phyloP scores from a whole-genome alignment of 2,329 filamentous ascomycete species.

The Penicillium freii region DNA sequence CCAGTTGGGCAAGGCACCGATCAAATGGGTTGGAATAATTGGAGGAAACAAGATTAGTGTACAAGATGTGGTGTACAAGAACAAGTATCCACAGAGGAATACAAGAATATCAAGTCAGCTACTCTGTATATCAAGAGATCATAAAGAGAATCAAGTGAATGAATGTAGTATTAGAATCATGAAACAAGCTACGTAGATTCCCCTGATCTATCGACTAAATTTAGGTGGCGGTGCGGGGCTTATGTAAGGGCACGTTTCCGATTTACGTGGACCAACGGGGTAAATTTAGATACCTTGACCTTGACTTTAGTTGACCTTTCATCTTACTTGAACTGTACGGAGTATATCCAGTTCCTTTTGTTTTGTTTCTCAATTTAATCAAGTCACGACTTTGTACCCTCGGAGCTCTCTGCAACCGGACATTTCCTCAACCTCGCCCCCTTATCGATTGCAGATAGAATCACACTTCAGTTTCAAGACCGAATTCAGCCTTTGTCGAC shows the following conservation, averaged over 20 bases:
- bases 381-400: not conserved
- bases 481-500: constrained; percentile 8
- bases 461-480: constrained; percentile 11
- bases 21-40: constrained; percentile 15
- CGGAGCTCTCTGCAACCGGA: constrained; percentile 18
- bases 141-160: not conserved
- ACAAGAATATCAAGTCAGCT: not conserved
- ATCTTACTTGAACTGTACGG: not conserved
- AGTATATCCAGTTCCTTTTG: not conserved
- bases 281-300: not conserved
- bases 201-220: constrained; percentile 8
- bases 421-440: constrained; percentile 28
- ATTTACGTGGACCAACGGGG: constrained; percentile 1
- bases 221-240: constrained; percentile 7
- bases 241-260: constrained; percentile 5
- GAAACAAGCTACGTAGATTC: not conserved
- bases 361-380: not conserved
- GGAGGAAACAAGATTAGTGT: constrained; percentile 17
- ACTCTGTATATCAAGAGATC: not conserved
- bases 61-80: constrained; percentile 18
- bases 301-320: not conserved
- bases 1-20: constrained; percentile 20
- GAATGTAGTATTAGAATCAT: not conserved
- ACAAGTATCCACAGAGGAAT: constrained; percentile 13
- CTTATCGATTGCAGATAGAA: constrained; percentile 35